phyloP scores from a whole-genome alignment of 2,329 filamentous ascomycete genomes.

The Graphiopsis chlorocephala region DNA sequence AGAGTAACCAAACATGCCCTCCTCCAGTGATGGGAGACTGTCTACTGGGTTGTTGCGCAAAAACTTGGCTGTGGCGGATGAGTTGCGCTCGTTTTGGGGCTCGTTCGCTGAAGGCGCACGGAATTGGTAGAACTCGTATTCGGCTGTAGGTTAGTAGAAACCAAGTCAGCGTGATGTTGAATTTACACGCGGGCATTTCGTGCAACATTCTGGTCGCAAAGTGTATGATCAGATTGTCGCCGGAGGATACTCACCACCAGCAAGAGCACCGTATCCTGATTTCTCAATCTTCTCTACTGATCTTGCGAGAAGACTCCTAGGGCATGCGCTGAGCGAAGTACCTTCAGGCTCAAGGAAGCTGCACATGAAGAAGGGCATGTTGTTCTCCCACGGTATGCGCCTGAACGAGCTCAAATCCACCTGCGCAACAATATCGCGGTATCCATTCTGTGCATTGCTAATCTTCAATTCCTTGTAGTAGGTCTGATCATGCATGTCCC shows the following conservation, averaged over 20 bases:
- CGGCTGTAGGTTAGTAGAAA: constrained; percentile 54
- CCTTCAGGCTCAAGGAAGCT: constrained; percentile 79
- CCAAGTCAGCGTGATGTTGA: constrained; percentile 21
- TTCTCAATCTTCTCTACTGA: constrained; percentile 65
- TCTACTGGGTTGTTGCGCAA: constrained; percentile 70
- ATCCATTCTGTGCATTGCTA: constrained; percentile 88
- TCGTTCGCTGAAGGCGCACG: constrained; percentile 56
- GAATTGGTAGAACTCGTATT: constrained; percentile 96
- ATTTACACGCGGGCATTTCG: constrained; percentile 4
- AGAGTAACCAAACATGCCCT: constrained; percentile 96
- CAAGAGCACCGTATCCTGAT: constrained; percentile 78
- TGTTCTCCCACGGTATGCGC: constrained; percentile 85
- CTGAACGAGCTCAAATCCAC: constrained; percentile 76
- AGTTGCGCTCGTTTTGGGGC: constrained; percentile 54
- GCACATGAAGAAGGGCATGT: constrained; percentile 81
- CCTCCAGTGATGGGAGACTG: constrained; percentile 74
- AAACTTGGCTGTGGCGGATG: constrained; percentile 70
- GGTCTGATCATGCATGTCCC: constrained; percentile 95
- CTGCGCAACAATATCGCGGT: constrained; percentile 78
- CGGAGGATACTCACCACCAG: constrained; percentile 64
- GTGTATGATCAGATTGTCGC: background rate
- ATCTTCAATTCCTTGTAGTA: constrained; percentile 82
- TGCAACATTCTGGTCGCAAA: background rate
- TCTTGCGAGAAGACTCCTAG: constrained; percentile 69
- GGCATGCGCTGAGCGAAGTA: constrained; percentile 71